phyloP scores from a whole-genome alignment of 768 basidiomycete genomes.

The Neoboletus magnificus region DNA sequence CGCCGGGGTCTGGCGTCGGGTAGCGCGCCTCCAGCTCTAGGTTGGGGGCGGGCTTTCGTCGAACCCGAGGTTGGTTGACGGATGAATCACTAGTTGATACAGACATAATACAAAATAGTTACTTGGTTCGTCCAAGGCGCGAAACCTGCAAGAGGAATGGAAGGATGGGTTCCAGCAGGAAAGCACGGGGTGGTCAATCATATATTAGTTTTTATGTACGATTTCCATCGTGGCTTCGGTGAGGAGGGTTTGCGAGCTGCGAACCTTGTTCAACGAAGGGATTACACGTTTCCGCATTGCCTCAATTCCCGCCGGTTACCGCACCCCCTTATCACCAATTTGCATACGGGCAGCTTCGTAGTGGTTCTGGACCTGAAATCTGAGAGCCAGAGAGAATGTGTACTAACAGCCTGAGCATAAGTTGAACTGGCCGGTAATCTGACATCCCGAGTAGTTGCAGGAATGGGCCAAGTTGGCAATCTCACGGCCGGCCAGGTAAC shows the following conservation, averaged over 20 bases:
- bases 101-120: constrained; percentile 31
- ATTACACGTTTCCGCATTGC: constrained; percentile 29
- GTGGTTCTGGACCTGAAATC: constrained; percentile 18
- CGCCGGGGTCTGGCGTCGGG: constrained; percentile 62
- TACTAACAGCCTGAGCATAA: not conserved
- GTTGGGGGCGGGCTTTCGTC: constrained; percentile 56
- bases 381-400: constrained; percentile 3
- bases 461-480: constrained; percentile 4
- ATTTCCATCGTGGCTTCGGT: constrained; percentile 34
- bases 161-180: constrained; percentile 16
- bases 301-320: constrained; percentile 33
- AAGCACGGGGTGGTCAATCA: constrained; percentile 10
- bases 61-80: constrained; percentile 24
- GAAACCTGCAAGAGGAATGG: constrained; percentile 12
- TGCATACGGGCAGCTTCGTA: constrained; percentile 12
- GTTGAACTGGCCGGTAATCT: not conserved
- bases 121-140: constrained; percentile 10
- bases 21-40: constrained; percentile 53
- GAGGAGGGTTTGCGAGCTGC: constrained; percentile 26
- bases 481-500: not conserved
- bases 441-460: not conserved
- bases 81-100: constrained; percentile 26
- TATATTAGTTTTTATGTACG: constrained; percentile 28
- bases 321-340: constrained; percentile 26
- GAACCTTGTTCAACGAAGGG: constrained; percentile 15